These are phyloP conservation scores for Eucalyptus tenuipes DNA, from an alignment of 345 rosid species.

Conservation along the genomic window DNA sequence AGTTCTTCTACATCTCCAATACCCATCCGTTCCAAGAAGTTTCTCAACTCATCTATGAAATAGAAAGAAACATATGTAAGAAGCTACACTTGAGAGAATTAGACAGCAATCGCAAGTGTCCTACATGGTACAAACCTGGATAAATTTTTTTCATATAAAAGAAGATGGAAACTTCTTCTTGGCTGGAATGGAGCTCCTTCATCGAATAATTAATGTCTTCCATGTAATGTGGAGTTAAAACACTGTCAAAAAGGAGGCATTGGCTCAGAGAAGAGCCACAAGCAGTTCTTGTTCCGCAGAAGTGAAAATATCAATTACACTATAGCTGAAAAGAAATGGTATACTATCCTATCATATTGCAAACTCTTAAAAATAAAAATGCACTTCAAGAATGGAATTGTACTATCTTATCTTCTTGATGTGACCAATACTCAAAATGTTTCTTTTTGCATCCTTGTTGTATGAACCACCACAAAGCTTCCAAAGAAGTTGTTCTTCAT, in stretches of 20 bases:
- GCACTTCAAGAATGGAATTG: neutral
- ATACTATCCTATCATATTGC: neutral
- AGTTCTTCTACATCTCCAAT: slow-evolving; percentile 35
- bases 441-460: neutral
- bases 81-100: neutral
- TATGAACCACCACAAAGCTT: neutral
- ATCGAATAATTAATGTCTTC: slow-evolving; percentile 75
- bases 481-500: neutral
- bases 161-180: slow-evolving; percentile 67
- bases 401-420: neutral
- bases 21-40: slow-evolving; percentile 81
- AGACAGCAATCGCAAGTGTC: neutral
- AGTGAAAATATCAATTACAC: neutral
- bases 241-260: slow-evolving; percentile 37
- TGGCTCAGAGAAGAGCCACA: neutral
- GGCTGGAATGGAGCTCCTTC: slow-evolving; percentile 59
- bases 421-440: neutral
- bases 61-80: neutral
- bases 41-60: slow-evolving; percentile 79
- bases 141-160: slow-evolving; percentile 78
- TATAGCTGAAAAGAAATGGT: neutral
- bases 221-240: slow-evolving; percentile 78
- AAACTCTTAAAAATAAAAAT: neutral
- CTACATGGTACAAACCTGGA: slow-evolving; percentile 42
- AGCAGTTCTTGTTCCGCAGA: neutral